Conservation (phyloP, 2,329 filamentous ascomycete species). For the Seiridium unicorne region DNA sequence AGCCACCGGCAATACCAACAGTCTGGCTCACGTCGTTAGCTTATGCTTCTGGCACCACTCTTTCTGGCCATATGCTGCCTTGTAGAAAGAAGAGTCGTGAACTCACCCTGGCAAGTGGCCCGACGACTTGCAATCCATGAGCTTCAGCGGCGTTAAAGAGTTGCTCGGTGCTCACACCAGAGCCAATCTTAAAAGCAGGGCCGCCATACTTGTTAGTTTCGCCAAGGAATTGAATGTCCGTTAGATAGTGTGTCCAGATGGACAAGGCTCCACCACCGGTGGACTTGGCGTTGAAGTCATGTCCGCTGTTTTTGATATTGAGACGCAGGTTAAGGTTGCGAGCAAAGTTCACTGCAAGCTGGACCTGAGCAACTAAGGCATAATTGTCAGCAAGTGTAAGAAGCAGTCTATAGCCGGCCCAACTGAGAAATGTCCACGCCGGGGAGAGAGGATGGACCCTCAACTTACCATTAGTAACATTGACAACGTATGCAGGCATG, state of each 20-base stretch:
- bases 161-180: slow-evolving; percentile 51
- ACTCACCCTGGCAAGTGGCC: neutral
- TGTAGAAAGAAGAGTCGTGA: neutral
- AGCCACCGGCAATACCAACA: neutral
- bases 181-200: slow-evolving; percentile 50
- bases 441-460: neutral
- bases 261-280: slow-evolving; percentile 31
- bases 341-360: slow-evolving; percentile 42
- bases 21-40: neutral
- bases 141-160: slow-evolving; percentile 44
- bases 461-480: slow-evolving; percentile 26
- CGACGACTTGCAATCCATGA: neutral
- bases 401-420: neutral
- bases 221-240: slow-evolving; percentile 22
- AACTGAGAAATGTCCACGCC: neutral
- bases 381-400: neutral
- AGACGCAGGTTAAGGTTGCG: slow-evolving; percentile 42
- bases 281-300: slow-evolving; percentile 42
- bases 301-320: slow-evolving; percentile 48
- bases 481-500: slow-evolving; percentile 37
- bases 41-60: neutral
- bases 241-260: slow-evolving; percentile 32
- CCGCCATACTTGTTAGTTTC: slow-evolving; percentile 23
- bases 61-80: neutral
- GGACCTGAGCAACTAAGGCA: slow-evolving; percentile 32